Conservation (phyloP, 805 yeast genomes). For the Saccharomycopsis babjevae region DNA sequence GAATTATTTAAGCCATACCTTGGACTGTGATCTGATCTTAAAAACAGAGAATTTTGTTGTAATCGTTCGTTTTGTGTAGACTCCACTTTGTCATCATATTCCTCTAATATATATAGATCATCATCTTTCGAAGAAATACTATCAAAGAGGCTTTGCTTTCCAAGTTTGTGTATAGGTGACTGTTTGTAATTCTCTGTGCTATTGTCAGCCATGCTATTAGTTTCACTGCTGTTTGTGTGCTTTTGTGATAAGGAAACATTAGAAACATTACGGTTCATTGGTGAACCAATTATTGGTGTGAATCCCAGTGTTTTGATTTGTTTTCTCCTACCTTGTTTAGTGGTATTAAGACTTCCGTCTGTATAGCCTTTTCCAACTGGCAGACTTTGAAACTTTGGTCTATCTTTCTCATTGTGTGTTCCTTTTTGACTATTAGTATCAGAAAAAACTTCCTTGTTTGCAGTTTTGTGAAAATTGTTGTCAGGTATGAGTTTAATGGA, state of each 20-base stretch:
- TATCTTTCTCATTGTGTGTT: too few species aligned
- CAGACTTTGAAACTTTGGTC: too few species aligned
- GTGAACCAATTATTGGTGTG: neutral
- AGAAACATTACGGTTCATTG: neutral
- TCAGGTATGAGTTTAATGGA: too few species aligned
- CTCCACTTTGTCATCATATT: neutral
- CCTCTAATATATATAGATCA: neutral
- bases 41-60: neutral
- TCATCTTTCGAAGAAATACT: neutral
- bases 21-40: neutral
- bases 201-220: neutral
- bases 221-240: neutral
- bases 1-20: neutral
- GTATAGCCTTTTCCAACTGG: too few species aligned
- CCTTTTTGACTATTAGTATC: too few species aligned
- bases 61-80: neutral
- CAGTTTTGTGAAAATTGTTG: too few species aligned
- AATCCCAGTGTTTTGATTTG: too few species aligned
- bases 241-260: neutral
- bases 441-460: too few species aligned
- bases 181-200: neutral
- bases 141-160: neutral
- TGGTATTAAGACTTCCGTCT: too few species aligned
- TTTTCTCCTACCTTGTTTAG: too few species aligned
- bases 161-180: neutral